phyloP scores from a whole-genome alignment of 345 rosid species.

The Psidium friedrichsthalianum region DNA sequence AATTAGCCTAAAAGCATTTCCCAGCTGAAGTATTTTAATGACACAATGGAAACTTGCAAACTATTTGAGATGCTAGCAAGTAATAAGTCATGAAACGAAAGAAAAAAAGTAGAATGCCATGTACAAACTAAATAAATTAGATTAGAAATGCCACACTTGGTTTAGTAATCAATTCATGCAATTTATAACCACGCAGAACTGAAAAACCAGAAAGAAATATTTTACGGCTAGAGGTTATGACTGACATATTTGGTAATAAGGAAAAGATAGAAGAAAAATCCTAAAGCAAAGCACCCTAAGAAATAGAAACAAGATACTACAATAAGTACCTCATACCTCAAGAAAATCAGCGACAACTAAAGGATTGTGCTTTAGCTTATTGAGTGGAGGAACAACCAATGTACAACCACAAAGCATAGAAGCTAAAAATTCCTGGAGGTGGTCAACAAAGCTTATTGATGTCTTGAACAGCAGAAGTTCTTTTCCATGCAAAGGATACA shows the following conservation, averaged over 20 bases:
- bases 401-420: conserved; percentile 61
- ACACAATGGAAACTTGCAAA: not conserved
- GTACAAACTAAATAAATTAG: not conserved
- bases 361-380: conserved; percentile 34
- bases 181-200: not conserved
- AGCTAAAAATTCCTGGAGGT: conserved; percentile 81
- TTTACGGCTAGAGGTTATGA: not conserved
- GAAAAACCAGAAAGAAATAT: not conserved
- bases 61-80: not conserved
- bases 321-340: conserved; percentile 35
- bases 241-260: not conserved
- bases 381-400: conserved; percentile 57
- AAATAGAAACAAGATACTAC: not conserved
- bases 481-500: conserved; percentile 49
- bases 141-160: not conserved
- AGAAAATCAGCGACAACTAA: conserved; percentile 42
- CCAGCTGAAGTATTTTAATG: not conserved
- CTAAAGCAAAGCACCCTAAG: not conserved
- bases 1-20: not conserved
- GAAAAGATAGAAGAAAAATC: not conserved
- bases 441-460: conserved; percentile 81
- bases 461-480: conserved; percentile 73
- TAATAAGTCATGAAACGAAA: not conserved
- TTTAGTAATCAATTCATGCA: not conserved
- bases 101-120: not conserved